Conservation (phyloP, 2,329 filamentous ascomycete genomes). For the Monilinia fructicola region DNA sequence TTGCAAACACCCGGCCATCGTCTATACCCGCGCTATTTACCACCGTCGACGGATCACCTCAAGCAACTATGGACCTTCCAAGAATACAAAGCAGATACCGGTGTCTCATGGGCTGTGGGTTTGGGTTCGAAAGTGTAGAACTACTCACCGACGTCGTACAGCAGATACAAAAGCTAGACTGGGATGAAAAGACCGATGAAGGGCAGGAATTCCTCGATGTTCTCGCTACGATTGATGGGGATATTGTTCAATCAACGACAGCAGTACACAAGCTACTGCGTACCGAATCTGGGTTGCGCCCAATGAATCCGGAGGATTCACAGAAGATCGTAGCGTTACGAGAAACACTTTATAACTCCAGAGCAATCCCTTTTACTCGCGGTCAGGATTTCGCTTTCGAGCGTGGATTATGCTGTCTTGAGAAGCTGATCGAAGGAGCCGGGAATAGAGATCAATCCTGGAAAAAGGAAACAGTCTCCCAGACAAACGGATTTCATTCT, state of each 20-base stretch:
- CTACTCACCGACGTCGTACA: slow-evolving; percentile 27
- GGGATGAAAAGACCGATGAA: slow-evolving; percentile 9
- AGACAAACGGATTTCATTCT: slow-evolving; percentile 11
- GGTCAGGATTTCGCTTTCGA: slow-evolving; percentile 28
- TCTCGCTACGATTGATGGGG: slow-evolving; percentile 40
- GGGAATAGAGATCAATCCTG: not conserved
- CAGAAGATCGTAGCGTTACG: slow-evolving; percentile 20
- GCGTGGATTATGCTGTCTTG: slow-evolving; percentile 28
- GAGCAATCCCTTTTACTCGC: slow-evolving; percentile 2
- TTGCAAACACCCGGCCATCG: slow-evolving; percentile 32
- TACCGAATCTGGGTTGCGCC: slow-evolving; percentile 24
- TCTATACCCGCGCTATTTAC: slow-evolving; percentile 30
- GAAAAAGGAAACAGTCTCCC: not conserved
- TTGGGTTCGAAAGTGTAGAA: slow-evolving; percentile 38
- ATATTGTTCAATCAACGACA: slow-evolving; percentile 36
- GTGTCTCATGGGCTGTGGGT: slow-evolving; percentile 41
- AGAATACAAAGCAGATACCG: slow-evolving; percentile 35
- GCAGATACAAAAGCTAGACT: slow-evolving; percentile 24
- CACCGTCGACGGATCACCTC: not conserved
- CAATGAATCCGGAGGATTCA: slow-evolving; percentile 26
- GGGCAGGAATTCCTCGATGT: slow-evolving; percentile 28
- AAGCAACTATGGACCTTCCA: slow-evolving; percentile 24
- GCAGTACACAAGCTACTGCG: slow-evolving; percentile 33
- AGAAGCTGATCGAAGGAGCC: slow-evolving; percentile 21
- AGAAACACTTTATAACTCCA: slow-evolving; percentile 22